These are phyloP conservation scores for Neurospora sp. DNA, from an alignment of 495 filamentous ascomycete genomes.

Conservation along the genomic window DNA sequence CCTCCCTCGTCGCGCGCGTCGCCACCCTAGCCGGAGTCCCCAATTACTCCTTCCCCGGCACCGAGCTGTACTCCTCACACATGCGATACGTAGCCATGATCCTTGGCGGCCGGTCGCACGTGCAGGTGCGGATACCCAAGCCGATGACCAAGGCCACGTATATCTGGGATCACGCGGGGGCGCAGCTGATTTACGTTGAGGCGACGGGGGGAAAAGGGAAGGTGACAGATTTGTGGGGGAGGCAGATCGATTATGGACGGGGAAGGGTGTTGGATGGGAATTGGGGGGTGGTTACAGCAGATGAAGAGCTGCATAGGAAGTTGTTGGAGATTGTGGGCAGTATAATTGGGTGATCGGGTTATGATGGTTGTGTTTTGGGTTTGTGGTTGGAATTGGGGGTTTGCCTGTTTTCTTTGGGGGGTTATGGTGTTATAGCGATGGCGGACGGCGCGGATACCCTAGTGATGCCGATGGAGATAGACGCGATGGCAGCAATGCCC, in stretches of 20 bases:
- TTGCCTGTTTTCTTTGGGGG: too few relatives aligned
- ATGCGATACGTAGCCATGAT: constrained; percentile 49
- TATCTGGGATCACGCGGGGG: constrained; percentile 53
- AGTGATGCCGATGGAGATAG: not conserved
- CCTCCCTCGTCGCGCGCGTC: constrained; percentile 31
- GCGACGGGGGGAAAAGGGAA: constrained; percentile 30
- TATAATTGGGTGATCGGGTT: not conserved
- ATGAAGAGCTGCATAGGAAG: constrained; percentile 14
- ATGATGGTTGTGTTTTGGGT: not conserved
- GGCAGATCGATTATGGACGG: constrained; percentile 26
- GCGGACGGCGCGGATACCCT: not conserved
- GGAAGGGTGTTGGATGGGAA: constrained; percentile 22
- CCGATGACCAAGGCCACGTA: constrained; percentile 12
- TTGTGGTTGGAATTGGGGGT: not conserved
- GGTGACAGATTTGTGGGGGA: constrained; percentile 43
- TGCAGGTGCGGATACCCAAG: constrained; percentile 17
- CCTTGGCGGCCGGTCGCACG: constrained; percentile 26
- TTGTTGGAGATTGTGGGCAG: constrained; percentile 11
- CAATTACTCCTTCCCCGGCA: constrained; percentile 33
- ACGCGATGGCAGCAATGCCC: not conserved
- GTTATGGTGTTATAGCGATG: too few relatives aligned
- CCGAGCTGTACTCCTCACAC: constrained; percentile 47
- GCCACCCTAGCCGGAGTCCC: constrained; percentile 24
- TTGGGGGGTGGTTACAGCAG: constrained; percentile 18
- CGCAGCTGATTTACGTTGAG: constrained; percentile 48